Base-by-base conservation (phyloP, 805 yeast genomes). In the Ascoidea rubescens region DNA sequence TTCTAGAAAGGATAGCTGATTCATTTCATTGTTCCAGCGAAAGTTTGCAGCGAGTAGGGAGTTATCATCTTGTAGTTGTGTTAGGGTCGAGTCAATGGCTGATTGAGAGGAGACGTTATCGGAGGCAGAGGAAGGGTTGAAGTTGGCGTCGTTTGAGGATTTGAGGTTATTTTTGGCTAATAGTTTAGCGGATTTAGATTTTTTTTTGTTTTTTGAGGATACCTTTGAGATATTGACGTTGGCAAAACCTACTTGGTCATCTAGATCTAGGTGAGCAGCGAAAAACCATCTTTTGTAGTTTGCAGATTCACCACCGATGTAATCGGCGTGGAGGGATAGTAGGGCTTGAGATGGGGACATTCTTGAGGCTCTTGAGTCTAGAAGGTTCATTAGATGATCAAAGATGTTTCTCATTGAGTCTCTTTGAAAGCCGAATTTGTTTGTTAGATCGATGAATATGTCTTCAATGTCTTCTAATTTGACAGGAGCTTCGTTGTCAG, bases 361-460 rank as follows among this genome's bases (percentile, higher is more conserved):
- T 75, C 95, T 78, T 45, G 91, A 84, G 37, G 93, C 75, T 71
- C 93, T 75, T 5, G 93, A 85, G 63, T 86, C 95, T 67, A 86
- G 71, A 59, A 86, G 69, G 33, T 85, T 82, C 95, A 86, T 85
- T 65, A 86, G 85, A 70, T 84, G 87, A 63, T 86, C 95, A 67
- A 86, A 86, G 80, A 85, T 79, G 67, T 86, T 86, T 79, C 95
- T 81, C 95, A 86, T 86, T 4, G 93, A 85, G 62, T 86, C 95
- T 76, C 95, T 81, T 71, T 86, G 95, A 75, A 86, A 86, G 64
- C 95, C 95, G 63, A 86, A 85, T 67, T 80, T 82, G 69, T 85
- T 85, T 47, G 91, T 73, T 66, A 86, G 72, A 67, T 86, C 93
- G 62, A 86, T 86, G 64, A 86, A 86, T 45, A 85, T 79, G 71